These are phyloP conservation scores for Hericium coralloides DNA, from an alignment of 768 basidiomycete species.

Conservation along the genomic window DNA sequence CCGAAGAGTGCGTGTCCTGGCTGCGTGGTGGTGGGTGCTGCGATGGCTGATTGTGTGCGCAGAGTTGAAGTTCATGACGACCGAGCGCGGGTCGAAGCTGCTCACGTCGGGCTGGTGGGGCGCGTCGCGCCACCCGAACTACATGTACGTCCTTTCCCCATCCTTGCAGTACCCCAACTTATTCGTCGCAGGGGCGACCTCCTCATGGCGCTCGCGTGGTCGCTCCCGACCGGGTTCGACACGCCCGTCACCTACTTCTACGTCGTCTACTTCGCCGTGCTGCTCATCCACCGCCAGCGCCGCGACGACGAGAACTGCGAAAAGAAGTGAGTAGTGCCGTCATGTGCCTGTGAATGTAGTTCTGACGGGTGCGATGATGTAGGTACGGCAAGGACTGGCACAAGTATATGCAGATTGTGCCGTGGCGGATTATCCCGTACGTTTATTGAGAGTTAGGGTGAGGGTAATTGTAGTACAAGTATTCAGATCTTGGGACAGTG, in stretches of 20 bases:
- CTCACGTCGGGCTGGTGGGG: conserved; percentile 99
- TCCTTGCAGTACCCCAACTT: background rate
- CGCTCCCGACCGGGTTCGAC: conserved; percentile 81
- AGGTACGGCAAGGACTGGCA: conserved; percentile 95
- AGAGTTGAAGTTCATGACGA: conserved; percentile 77
- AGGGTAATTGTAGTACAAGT: too few species aligned
- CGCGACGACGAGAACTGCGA: conserved; percentile 90
- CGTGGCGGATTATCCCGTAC: conserved; percentile 80
- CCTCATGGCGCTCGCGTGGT: conserved; percentile 90
- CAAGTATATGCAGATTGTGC: conserved; percentile 80
- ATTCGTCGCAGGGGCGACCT: conserved; percentile 57
- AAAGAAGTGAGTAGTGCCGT: conserved; percentile 36
- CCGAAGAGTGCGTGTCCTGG: conserved; percentile 61
- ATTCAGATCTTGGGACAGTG: too few species aligned
- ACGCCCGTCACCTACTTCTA: conserved; percentile 98
- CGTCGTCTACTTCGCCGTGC: conserved; percentile 75
- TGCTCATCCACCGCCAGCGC: conserved; percentile 83
- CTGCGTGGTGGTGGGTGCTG: background rate
- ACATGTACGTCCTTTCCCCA: conserved; percentile 41
- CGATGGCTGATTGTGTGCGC: background rate
- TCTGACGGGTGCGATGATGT: background rate
- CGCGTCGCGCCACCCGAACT: conserved; percentile 85
- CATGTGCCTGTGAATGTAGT: background rate
- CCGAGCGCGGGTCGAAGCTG: conserved; percentile 80
- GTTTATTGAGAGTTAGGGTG: conserved; percentile 40